Percentiles rank a stretch among this genome's conserved stretches.
phyloP scores from a whole-genome alignment of 805 yeast genomes.

The Geotrichum ghanense region DNA sequence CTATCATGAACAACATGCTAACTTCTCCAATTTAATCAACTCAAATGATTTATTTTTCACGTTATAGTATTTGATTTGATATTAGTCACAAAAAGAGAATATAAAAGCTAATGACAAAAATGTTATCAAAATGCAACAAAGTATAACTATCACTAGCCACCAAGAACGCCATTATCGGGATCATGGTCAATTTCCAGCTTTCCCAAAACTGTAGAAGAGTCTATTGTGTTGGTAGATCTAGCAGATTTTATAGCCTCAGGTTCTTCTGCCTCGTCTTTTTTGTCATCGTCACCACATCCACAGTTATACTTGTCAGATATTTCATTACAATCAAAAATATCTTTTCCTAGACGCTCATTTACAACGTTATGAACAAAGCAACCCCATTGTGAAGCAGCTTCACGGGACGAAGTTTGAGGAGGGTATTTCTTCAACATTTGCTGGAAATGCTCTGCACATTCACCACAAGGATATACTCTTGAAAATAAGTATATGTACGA shows the following conservation, averaged over 20 bases:
- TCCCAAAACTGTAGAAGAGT: neutral
- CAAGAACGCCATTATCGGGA: neutral
- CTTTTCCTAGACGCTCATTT: constrained; percentile 58
- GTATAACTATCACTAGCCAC: too few relatives aligned
- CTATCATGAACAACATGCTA: too few relatives aligned
- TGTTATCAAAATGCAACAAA: too few relatives aligned
- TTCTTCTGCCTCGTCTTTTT: constrained; percentile 29
- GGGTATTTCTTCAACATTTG: constrained; percentile 59
- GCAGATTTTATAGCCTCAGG: constrained; percentile 15
- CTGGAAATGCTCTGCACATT: constrained; percentile 88
- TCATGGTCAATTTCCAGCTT: neutral
- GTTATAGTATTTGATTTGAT: too few relatives aligned
- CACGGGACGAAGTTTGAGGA: constrained; percentile 69
- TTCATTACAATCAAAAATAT: constrained; percentile 70
- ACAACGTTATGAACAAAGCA: constrained; percentile 86
- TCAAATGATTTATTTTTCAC: too few relatives aligned
- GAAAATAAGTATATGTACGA: constrained; percentile 66
- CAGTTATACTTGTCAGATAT: constrained; percentile 89
- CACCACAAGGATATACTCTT: constrained; percentile 84
- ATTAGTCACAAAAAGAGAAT: too few relatives aligned
- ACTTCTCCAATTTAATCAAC: too few relatives aligned
- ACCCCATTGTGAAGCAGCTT: constrained; percentile 90
- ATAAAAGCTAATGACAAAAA: too few relatives aligned
- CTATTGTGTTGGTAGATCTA: neutral
- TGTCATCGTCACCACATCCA: constrained; percentile 81